A percentile compares a stretch with the other conserved stretches of the same genome.
These are phyloP conservation scores for Amphichorda felina DNA, from an alignment of 2,329 filamentous ascomycete species.

Conservation along the genomic window DNA sequence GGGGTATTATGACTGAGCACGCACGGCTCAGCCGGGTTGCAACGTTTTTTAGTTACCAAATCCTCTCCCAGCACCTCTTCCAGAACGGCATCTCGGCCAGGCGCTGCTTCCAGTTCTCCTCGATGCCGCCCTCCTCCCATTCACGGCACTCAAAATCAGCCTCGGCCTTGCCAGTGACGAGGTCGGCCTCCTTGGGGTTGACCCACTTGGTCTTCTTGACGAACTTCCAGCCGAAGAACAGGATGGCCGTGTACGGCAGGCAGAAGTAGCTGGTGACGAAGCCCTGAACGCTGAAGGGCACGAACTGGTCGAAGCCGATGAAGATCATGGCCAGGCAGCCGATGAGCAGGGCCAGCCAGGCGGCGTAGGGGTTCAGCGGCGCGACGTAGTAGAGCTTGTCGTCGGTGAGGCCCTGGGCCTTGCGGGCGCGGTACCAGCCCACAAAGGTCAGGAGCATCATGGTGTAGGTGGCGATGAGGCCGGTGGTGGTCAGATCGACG, in stretches of 20 bases:
- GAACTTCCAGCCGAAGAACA: conserved; percentile 58
- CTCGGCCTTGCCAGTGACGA: conserved; percentile 51
- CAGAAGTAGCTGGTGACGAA: conserved; percentile 44
- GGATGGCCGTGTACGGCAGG: conserved; percentile 35
- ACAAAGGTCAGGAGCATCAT: conserved; percentile 27
- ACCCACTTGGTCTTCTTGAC: conserved; percentile 46
- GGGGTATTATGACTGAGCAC: too few species aligned
- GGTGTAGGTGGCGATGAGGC: conserved; percentile 44
- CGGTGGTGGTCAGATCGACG: conserved; percentile 41
- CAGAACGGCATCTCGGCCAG: conserved; percentile 22
- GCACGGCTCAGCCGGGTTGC: too few species aligned
- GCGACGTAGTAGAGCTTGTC: conserved; percentile 36
- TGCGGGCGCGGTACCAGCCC: conserved; percentile 34
- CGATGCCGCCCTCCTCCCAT: conserved; percentile 32
- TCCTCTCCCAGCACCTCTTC: conserved; percentile 22
- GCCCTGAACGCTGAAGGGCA: conserved; percentile 31
- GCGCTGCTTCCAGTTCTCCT: conserved; percentile 27
- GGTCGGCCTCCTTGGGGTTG: conserved; percentile 44
- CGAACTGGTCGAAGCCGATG: conserved; percentile 43
- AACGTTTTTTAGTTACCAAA: too few species aligned
- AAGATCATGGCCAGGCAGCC: conserved; percentile 38
- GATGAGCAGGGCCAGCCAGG: conserved; percentile 34
- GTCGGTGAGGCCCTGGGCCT: conserved; percentile 32
- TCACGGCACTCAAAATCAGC: conserved; percentile 42
- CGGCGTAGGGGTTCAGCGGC: conserved; percentile 36